phyloP scores from a whole-genome alignment of 306 rosid species.

The Begonia peltatifolia region DNA sequence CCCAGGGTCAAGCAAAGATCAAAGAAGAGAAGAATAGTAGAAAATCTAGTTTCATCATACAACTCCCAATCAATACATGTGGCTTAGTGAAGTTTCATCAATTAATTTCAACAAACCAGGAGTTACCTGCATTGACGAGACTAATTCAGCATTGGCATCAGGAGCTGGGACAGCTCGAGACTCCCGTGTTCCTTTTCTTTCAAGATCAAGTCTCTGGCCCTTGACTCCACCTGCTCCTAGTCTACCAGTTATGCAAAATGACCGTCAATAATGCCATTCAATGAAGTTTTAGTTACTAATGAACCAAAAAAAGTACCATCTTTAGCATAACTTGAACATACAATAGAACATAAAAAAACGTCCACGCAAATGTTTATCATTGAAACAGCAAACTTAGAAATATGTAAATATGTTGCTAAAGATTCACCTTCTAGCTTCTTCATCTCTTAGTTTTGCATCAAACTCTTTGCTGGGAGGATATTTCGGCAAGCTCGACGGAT shows the following conservation, averaged over 20 bases:
- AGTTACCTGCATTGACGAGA: slow-evolving; percentile 78
- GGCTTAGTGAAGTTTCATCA: too few relatives aligned
- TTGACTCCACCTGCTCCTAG: slow-evolving; percentile 83
- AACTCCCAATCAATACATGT: too few relatives aligned
- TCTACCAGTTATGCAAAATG: slow-evolving; percentile 20
- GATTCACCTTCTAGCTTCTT: slow-evolving; percentile 82
- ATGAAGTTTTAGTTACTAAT: not conserved
- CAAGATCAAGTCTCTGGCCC: slow-evolving; percentile 63
- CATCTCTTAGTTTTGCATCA: slow-evolving; percentile 92
- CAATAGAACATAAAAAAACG: too few relatives aligned
- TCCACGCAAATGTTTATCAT: too few relatives aligned
- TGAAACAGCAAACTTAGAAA: too few relatives aligned
- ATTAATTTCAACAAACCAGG: slow-evolving; percentile 1
- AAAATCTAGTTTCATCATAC: too few relatives aligned
- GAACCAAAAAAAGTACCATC: not conserved
- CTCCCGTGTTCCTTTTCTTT: slow-evolving; percentile 64
- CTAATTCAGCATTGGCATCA: slow-evolving; percentile 97
- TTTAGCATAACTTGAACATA: too few relatives aligned
- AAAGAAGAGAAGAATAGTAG: too few relatives aligned
- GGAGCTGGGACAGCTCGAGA: slow-evolving; percentile 96
- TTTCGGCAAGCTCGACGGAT: slow-evolving; percentile 88
- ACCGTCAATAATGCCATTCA: too few relatives aligned
- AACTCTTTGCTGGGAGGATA: slow-evolving; percentile 99
- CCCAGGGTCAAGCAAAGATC: too few relatives aligned
- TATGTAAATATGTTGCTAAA: too few relatives aligned